Evolutionary conservation across 1,139 yeast genomes (phyloP), one percentile per base, ranked within the genome.

Genomic region (Wickerhamiella pararugosa): DNA sequence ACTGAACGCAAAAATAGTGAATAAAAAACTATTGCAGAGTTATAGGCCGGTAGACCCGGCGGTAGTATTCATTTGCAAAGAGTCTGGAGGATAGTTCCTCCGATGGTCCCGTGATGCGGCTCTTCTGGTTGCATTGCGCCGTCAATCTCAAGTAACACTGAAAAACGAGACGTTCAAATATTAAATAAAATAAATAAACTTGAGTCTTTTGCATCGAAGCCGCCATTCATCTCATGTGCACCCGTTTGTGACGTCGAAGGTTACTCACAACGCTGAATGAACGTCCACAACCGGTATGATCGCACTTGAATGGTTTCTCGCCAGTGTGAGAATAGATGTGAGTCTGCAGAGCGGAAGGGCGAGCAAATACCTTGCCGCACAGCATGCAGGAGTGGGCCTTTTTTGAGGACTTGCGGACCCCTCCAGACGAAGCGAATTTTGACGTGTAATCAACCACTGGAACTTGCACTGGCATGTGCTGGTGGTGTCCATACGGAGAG

Each of bases 291-390:
- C 70, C 71, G 1, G 63, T 64, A 70, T 76, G 73, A 7, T 71
- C 71, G 56, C 94, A 84, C 47, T 62, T 63, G 61, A 71, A 81
- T 26, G 90, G 83, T 58, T 80, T 81, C 55, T 80, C 90, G 5
- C 94, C 94, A 0, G 94, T 82, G 57, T 84, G 95, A 2, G 84
- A 76, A 57, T 80, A 78, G 61, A 73, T 69, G 61, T 84, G 94
- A 4, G 90, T 82, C 53, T 75, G 79, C 45, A 83, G 65, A 2
- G 90, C 79, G 7, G 84, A 76, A 2, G 94, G 94, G 46, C 94
- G 67, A 42, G 80, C 77, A 63, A 84, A 83, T 39, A 74, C 75
- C 58, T 82, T 82, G 42, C 73, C 70, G 59, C 95, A 84, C n/a
- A 75, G 67, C 28, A 68, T 62, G 57, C 94, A 83, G 39, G 70